Evolutionary conservation across 2,329 filamentous ascomycete species (phyloP), one percentile per base, ranked within the genome.

Genomic region (Trichophaea hybrida): DNA sequence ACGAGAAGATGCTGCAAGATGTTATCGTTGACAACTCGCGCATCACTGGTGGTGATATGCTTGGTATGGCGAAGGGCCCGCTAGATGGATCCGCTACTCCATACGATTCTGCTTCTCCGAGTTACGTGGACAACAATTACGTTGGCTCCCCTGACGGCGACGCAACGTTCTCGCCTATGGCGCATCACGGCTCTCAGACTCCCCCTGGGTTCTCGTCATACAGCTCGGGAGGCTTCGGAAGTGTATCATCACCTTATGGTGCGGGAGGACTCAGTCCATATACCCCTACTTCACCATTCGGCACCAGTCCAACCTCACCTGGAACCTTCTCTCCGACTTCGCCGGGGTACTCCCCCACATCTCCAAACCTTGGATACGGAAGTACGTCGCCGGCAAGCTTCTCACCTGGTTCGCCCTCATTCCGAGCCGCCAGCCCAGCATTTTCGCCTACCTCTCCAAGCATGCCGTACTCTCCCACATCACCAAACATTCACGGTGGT

Each of bases 1-100:
- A 98, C 71, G 89, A 89, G 65, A 86, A 86, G 74, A 94, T 98
- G 88, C 81, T 97, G 48, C 88, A 94, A 72, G 95, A 90, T 15
- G 88, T 94, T 69, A 89, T 94, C 61, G 89, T 88, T 54, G 90
- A 95, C 73, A 95, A 94, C 72, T 87, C 86, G 48, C 83, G 86
- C 71, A 88, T 85, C 76, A 64, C 60, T 8, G 65, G 64, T 34
- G 86, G 85, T 68, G 80, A 90, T 52, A 88, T 88, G 80, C 82
- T 84, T 58, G 85, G 85, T 56, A 84, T 91, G 73, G 83, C 84
- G 12, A 78, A 84, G 66, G 90, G 89, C 75, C 85, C 83, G 60
- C 79, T 80, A 59, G 86, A 86, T 62, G 93, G 93, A 67, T 88
- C 88, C 58, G 88, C 89, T 46, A 98, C 93, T 6, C 94, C 94